Percentiles rank a stretch among this genome's conserved stretches.
Evolutionary conservation across 495 filamentous ascomycete genomes (phyloP).

Genomic region (Neurospora discreta): DNA sequence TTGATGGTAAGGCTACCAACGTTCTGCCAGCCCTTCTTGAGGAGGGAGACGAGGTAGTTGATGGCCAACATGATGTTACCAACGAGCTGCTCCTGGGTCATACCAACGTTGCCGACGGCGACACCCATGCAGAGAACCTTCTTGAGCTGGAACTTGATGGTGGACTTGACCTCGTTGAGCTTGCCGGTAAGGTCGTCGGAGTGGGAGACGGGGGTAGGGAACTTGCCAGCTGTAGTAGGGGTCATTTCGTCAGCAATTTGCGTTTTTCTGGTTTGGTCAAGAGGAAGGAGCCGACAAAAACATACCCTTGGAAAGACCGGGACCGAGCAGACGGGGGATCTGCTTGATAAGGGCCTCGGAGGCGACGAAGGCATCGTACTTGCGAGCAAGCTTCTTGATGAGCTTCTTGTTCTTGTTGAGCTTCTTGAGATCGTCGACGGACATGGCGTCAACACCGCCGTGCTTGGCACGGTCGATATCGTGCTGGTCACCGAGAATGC

Average conservation of each 20-base stretch:
- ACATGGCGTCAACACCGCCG: constrained; percentile 94
- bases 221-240: constrained; percentile 71
- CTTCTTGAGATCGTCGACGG: constrained; percentile 97
- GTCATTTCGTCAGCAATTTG: constrained; percentile 4
- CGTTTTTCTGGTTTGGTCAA: too few relatives aligned
- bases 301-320: constrained; percentile 94
- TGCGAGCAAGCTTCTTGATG: constrained; percentile 99
- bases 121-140: constrained; percentile 99
- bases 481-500: constrained; percentile 98
- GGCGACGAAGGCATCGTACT: constrained; percentile 98
- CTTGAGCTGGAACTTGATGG: constrained; percentile 99
- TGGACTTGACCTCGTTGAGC: constrained; percentile 98
- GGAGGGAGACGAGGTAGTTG: constrained; percentile 96
- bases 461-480: constrained; percentile 99
- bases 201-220: constrained; percentile 96
- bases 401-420: constrained; percentile 99
- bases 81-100: constrained; percentile 91
- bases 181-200: constrained; percentile 82
- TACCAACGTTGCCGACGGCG: constrained; percentile 93
- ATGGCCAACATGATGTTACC: constrained; percentile 93
- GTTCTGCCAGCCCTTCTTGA: constrained; percentile 99
- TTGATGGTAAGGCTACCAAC: constrained; percentile 98
- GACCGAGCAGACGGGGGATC: constrained; percentile 97
- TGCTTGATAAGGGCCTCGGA: constrained; percentile 97
- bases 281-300: not conserved